Evolutionary conservation across 306 rosid species (phyloP).

Genomic region (Gynostemma pentaphyllum): DNA sequence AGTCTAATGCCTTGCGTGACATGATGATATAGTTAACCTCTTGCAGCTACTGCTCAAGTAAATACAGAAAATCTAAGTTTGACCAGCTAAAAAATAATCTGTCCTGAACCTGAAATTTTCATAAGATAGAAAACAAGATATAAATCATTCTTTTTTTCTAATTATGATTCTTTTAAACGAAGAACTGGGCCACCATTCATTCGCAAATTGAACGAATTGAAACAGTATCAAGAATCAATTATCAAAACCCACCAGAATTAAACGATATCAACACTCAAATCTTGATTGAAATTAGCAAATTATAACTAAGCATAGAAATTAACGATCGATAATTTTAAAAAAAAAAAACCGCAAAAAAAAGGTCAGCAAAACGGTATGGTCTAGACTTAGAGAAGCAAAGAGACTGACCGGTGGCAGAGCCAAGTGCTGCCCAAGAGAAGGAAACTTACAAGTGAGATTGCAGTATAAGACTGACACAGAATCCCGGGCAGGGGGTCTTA

Average conservation of each 20-base stretch:
- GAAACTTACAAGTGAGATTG: neutral
- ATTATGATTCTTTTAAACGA: neutral
- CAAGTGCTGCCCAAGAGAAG: neutral
- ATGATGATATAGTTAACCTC: slow-evolving; percentile 37
- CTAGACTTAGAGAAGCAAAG: neutral
- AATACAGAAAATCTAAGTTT: neutral
- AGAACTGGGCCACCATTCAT: neutral
- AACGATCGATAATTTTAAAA: neutral
- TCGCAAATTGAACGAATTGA: neutral
- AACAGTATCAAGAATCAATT: neutral
- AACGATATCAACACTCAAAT: neutral
- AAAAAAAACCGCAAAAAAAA: neutral
- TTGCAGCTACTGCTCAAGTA: slow-evolving; percentile 17
- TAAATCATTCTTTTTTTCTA: no score
- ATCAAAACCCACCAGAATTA: neutral
- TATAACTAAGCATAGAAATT: neutral
- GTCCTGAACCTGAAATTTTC: slow-evolving; percentile 24
- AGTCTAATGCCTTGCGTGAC: slow-evolving; percentile 77
- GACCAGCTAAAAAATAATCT: slow-evolving; percentile 12
- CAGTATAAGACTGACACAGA: neutral
- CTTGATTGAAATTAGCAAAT: neutral
- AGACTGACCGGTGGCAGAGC: slow-evolving; percentile 12
- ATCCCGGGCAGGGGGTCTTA: neutral
- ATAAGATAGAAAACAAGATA: slow-evolving; percentile 1
- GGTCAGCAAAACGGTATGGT: neutral